Evolutionary conservation across 1,284 basidiomycete species (phyloP).

Genomic region (Ceratobasidium papillatum): DNA sequence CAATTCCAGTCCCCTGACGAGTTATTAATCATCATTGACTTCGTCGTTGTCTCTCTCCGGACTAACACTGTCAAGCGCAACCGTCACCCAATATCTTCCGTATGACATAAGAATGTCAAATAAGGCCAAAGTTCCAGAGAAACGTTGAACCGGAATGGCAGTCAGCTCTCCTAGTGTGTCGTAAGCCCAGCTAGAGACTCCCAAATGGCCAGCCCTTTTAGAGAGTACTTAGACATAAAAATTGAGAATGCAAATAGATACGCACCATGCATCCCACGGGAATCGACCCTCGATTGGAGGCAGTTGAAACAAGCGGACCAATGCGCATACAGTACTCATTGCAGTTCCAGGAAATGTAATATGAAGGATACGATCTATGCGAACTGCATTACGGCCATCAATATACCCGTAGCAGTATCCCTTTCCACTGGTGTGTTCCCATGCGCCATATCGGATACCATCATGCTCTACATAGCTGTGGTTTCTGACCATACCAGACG

Average conservation of each 20-base stretch:
- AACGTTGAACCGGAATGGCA: background rate
- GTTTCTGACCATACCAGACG: conserved; percentile 2
- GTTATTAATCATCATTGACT: too few species aligned
- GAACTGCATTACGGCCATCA: background rate
- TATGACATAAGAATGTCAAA: background rate
- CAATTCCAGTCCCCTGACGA: too few species aligned
- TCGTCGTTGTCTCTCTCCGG: too few species aligned
- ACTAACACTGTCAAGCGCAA: background rate
- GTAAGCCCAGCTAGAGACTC: conserved; percentile 17
- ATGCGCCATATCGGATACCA: conserved; percentile 19
- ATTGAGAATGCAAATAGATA: background rate
- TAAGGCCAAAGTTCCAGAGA: conserved; percentile 11
- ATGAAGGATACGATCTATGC: conserved; percentile 15
- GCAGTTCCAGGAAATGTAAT: background rate
- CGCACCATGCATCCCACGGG: conserved; percentile 19
- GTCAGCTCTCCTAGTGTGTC: background rate
- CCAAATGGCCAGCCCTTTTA: background rate
- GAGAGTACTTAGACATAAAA: background rate
- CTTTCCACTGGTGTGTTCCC: background rate
- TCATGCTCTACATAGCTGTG: conserved; percentile 30
- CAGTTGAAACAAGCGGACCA: background rate
- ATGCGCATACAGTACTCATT: background rate
- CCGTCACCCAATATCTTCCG: conserved; percentile 18
- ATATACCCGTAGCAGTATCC: conserved; percentile 34
- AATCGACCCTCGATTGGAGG: background rate